Conservation (phyloP, 805 yeast genomes). For the Saccharomycopsis amapae region DNA sequence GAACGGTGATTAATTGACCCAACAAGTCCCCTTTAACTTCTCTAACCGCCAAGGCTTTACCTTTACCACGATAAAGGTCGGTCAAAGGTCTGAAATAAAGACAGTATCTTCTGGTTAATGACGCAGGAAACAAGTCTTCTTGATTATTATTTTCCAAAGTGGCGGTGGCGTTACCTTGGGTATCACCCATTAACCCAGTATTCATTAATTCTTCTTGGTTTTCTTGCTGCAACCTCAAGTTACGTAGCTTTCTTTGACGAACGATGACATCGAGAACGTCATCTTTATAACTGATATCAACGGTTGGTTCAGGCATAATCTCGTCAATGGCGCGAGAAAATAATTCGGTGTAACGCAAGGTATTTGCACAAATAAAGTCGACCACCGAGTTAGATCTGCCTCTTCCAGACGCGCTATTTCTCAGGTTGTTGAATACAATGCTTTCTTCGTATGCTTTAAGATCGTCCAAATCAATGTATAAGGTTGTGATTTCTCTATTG, state of each 20-base stretch:
- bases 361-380: constrained; percentile 59
- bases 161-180: constrained; percentile 23
- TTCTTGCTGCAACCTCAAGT: constrained; percentile 64
- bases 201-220: constrained; percentile 52
- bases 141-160: constrained; percentile 21
- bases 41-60: constrained; percentile 76
- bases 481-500: constrained; percentile 66
- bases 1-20: constrained; percentile 81
- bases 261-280: constrained; percentile 90
- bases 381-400: constrained; percentile 36
- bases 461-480: constrained; percentile 80
- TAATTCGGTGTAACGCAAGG: constrained; percentile 72
- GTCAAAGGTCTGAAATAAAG: constrained; percentile 81
- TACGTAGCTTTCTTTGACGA: constrained; percentile 82
- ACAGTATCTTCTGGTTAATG: constrained; percentile 77
- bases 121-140: constrained; percentile 69
- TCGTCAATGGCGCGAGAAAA: constrained; percentile 72
- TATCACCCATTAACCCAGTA: constrained; percentile 32
- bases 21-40: constrained; percentile 76
- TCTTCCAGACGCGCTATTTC: constrained; percentile 25
- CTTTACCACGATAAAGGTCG: constrained; percentile 28
- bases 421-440: constrained; percentile 29
- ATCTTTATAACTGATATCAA: constrained; percentile 69
- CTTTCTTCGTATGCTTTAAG: constrained; percentile 58
- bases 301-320: constrained; percentile 81